A percentile compares a stretch with the other conserved stretches of the same genome.
phyloP scores from a whole-genome alignment of 2,329 filamentous ascomycete species.

The Colletotrichum sp. region DNA sequence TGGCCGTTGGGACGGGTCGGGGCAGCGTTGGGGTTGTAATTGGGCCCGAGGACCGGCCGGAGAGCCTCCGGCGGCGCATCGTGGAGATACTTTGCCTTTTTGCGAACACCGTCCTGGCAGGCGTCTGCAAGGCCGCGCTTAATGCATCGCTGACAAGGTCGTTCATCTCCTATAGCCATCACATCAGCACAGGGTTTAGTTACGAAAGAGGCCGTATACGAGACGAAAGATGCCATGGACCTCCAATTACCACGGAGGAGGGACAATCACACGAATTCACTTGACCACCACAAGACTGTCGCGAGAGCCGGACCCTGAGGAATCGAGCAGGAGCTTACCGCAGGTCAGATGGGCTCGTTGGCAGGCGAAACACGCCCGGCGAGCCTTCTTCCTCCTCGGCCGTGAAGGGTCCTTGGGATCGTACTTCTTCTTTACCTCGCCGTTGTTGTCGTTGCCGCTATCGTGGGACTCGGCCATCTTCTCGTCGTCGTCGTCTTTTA shows the following conservation, averaged over 20 bases:
- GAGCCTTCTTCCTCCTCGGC: slow-evolving; percentile 92
- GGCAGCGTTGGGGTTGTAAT: slow-evolving; percentile 65
- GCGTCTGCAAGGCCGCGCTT: slow-evolving; percentile 90
- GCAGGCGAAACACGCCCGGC: slow-evolving; percentile 94
- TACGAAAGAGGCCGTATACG: background rate
- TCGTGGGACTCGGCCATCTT: slow-evolving; percentile 54
- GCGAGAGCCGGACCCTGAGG: background rate
- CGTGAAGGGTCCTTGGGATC: slow-evolving; percentile 89
- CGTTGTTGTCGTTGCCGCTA: slow-evolving; percentile 44
- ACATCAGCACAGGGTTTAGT: slow-evolving; percentile 13
- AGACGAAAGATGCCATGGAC: background rate
- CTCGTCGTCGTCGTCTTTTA: slow-evolving; percentile 52
- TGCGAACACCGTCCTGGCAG: slow-evolving; percentile 95
- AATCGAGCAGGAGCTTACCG: slow-evolving; percentile 69
- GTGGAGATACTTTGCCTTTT: slow-evolving; percentile 99
- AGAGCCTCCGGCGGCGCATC: slow-evolving; percentile 91
- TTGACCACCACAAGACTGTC: background rate
- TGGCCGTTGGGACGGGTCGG: slow-evolving; percentile 44
- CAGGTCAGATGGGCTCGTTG: slow-evolving; percentile 97
- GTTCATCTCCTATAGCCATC: slow-evolving; percentile 77
- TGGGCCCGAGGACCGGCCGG: slow-evolving; percentile 80
- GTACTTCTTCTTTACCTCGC: slow-evolving; percentile 69
- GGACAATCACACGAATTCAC: slow-evolving; percentile 15
- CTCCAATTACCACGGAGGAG: background rate
- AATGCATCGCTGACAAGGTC: slow-evolving; percentile 91